Conservation (phyloP, 495 filamentous ascomycete species). For the Neurospora sp. region DNA sequence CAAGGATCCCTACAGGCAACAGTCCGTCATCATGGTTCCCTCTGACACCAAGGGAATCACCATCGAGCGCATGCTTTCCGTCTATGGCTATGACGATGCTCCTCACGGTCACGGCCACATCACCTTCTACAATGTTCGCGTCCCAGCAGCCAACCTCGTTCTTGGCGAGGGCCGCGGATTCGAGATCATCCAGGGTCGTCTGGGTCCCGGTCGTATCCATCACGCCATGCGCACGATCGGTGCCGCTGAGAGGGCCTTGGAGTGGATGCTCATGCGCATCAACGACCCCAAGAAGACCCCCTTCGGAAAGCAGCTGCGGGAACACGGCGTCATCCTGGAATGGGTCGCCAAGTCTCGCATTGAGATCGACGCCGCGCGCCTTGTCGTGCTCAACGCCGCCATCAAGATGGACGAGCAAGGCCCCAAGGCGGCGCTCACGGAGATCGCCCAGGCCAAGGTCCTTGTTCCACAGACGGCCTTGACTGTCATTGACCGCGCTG, state of each 20-base stretch:
- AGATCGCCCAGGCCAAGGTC: constrained; percentile 84
- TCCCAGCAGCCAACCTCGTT: constrained; percentile 68
- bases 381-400: constrained; percentile 82
- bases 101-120: constrained; percentile 91
- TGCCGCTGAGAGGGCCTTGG: constrained; percentile 71
- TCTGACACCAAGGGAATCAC: constrained; percentile 65
- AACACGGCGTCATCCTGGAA: constrained; percentile 86
- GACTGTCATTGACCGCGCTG: constrained; percentile 74
- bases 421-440: constrained; percentile 68
- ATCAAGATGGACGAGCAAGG: constrained; percentile 77
- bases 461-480: constrained; percentile 68
- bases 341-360: constrained; percentile 87
- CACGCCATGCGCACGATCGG: constrained; percentile 90
- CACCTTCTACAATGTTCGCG: constrained; percentile 73
- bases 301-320: constrained; percentile 67
- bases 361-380: constrained; percentile 79
- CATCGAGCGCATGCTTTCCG: constrained; percentile 74
- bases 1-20: constrained; percentile 68
- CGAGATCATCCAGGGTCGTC: constrained; percentile 89
- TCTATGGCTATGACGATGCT: constrained; percentile 92
- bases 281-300: constrained; percentile 81
- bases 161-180: constrained; percentile 89
- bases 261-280: constrained; percentile 81
- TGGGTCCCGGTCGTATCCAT: constrained; percentile 88
- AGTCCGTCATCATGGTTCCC: constrained; percentile 82